phyloP scores from a whole-genome alignment of 352 stramenopile species.

The Phytopythium kandeliae region DNA sequence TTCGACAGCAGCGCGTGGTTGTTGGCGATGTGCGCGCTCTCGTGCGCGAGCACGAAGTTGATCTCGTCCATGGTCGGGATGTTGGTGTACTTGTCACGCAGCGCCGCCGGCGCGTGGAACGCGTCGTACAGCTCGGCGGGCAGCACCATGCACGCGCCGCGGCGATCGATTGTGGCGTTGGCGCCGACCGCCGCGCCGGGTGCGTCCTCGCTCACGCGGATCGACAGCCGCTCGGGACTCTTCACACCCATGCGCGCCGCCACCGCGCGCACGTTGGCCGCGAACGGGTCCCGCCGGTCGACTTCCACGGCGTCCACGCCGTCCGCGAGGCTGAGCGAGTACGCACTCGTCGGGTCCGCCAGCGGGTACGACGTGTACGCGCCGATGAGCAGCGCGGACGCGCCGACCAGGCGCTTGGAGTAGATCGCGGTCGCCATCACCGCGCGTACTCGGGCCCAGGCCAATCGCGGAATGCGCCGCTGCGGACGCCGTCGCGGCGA shows the following conservation, averaged over 20 bases:
- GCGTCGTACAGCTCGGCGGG: constrained; percentile 76
- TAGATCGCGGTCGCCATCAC: constrained; percentile 24
- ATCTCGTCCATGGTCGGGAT: constrained; percentile 70
- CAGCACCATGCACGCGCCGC: constrained; percentile 65
- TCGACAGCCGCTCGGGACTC: constrained; percentile 57
- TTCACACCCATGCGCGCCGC: constrained; percentile 58
- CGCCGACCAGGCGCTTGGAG: constrained; percentile 25
- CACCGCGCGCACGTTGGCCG: constrained; percentile 54
- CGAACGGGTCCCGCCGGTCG: constrained; percentile 49
- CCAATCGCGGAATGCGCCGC: constrained; percentile 2
- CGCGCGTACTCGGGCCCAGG: constrained; percentile 3
- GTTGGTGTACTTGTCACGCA: constrained; percentile 35
- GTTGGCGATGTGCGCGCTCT: constrained; percentile 76
- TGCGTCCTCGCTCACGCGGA: constrained; percentile 58
- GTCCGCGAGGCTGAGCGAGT: constrained; percentile 53
- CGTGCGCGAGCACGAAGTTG: constrained; percentile 79
- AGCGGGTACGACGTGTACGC: constrained; percentile 43
- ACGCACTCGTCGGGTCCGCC: constrained; percentile 48
- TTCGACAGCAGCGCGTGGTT: constrained; percentile 72
- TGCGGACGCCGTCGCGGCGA: too few relatives aligned
- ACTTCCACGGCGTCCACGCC: constrained; percentile 50
- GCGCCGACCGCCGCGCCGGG: constrained; percentile 56
- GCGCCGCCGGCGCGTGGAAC: constrained; percentile 48
- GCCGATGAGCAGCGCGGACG: constrained; percentile 20
- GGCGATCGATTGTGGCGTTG: constrained; percentile 48